Evolutionary conservation across 192 early-diverging fungal genomes (phyloP), one percentile per base, ranked within the genome.

Genomic region (Coemansia sp.): DNA sequence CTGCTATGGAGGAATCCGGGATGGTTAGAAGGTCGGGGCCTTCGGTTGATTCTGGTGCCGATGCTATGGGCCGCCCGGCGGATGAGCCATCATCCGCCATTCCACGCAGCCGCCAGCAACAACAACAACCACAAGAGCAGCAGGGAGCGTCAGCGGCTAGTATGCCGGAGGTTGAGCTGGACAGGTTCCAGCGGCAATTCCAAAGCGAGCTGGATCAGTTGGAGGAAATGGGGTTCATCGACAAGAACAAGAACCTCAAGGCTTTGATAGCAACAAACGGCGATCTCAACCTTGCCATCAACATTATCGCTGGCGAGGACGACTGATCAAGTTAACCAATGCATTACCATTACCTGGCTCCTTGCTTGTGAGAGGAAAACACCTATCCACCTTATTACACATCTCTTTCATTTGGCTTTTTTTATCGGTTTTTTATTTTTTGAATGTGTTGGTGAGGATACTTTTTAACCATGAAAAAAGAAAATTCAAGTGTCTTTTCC

Each of bases 161-260:
- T 20, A 35, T 69, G 23, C 57, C 68, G 35, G 57, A 63, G 0
- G 44, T 12, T 4, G 51, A 64, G 12, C 59, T 49, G 18, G 44
- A 36, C 38, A 16, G 39, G 35, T 60, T 45, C 62, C 63, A 71
- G 85, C 89, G 79, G 63, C 86, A 86, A 43, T 93, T 89, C 76
- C 84, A 81, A 58, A 67, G 80, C 49, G 85, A 92, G 82, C 76
- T 95, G 39, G 85, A 76, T 15, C 89, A 89, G 63, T 75, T 98
- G 39, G 89, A 93, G 66, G 94, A 98, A 62, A 98, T 98, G 97
- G 97, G 97, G 21, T 98, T 98, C 70, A 78, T 84, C 59, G 92
- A 96, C 77, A 88, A 87, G 35, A 82, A 84, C 21, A 88, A 89
- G 63, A 98, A 98, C 79, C 81, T 98, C 34, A 85, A 92, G 14